phyloP scores from a whole-genome alignment of 306 rosid species.

The Dryas drummondii region DNA sequence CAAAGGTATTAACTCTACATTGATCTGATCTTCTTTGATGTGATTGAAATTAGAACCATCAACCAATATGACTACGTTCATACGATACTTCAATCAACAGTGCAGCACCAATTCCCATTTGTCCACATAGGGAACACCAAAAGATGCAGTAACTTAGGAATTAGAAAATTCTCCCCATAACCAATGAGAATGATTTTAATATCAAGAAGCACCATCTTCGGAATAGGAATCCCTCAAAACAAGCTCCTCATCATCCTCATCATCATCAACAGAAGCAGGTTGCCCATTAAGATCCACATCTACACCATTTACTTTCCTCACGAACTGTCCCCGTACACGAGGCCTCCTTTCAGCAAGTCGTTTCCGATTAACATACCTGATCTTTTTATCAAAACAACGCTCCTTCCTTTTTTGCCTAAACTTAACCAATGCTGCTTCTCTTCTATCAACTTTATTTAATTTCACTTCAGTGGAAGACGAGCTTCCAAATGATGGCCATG shows the following conservation, averaged over 20 bases:
- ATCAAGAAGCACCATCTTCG: conserved; percentile 35
- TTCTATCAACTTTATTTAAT: conserved; percentile 69
- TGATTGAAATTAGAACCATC: conserved; percentile 10
- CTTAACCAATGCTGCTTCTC: conserved; percentile 96
- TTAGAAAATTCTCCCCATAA: background rate
- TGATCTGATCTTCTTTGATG: background rate
- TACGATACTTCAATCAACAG: conserved; percentile 16
- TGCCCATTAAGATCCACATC: conserved; percentile 86
- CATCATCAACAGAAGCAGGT: conserved; percentile 63
- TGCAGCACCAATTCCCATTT: conserved; percentile 22
- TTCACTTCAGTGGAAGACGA: conserved; percentile 59
- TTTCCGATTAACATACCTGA: conserved; percentile 83
- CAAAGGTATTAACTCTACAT: background rate
- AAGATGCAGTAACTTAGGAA: conserved; percentile 21
- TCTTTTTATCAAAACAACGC: conserved; percentile 93
- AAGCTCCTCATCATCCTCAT: conserved; percentile 62
- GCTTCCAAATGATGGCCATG: conserved; percentile 72
- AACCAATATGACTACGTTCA: conserved; percentile 1
- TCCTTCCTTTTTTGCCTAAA: conserved; percentile 96
- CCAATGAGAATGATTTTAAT: conserved; percentile 8
- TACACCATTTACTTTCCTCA: conserved; percentile 73
- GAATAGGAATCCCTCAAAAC: conserved; percentile 38
- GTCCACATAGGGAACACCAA: conserved; percentile 10
- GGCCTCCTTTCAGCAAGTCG: conserved; percentile 89
- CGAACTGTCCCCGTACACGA: conserved; percentile 90